A percentile compares a stretch with the other conserved stretches of the same genome.
These are phyloP conservation scores for Penicillium lividum DNA, from an alignment of 495 filamentous ascomycete species.

Conservation along the genomic window DNA sequence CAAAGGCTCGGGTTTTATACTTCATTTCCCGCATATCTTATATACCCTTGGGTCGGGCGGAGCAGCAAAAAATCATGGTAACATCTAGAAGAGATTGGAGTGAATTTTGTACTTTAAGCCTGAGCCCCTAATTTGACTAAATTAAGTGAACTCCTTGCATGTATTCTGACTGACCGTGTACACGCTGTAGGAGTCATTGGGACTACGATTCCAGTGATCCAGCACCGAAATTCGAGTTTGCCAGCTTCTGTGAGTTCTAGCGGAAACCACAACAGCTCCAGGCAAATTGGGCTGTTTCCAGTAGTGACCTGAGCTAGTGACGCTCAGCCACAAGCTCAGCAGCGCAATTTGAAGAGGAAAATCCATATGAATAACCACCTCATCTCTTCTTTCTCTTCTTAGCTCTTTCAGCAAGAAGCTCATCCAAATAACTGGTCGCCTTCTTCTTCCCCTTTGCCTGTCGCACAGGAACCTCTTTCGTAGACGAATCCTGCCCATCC, in stretches of 20 bases:
- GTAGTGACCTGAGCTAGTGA: neutral
- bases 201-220: neutral
- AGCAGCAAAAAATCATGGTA: constrained; percentile 24
- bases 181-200: neutral
- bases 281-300: neutral
- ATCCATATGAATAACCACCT: constrained; percentile 10
- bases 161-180: neutral
- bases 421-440: constrained; percentile 52
- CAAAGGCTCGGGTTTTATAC: constrained; percentile 12
- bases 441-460: constrained; percentile 38
- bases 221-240: constrained; percentile 1
- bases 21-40: constrained; percentile 32
- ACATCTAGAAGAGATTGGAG: constrained; percentile 28
- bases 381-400: constrained; percentile 58
- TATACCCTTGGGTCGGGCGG: constrained; percentile 39
- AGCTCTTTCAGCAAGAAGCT: constrained; percentile 50
- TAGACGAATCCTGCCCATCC: neutral
- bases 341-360: constrained; percentile 1
- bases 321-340: neutral
- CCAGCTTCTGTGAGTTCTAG: neutral
- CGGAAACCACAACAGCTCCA: too few species aligned
- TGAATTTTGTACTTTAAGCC: constrained; percentile 29
- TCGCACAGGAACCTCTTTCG: constrained; percentile 15
- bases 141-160: neutral
- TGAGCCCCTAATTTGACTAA: constrained; percentile 15